Base-by-base conservation (phyloP, 1,284 basidiomycete species). In the Phenoliferia sp. region DNA sequence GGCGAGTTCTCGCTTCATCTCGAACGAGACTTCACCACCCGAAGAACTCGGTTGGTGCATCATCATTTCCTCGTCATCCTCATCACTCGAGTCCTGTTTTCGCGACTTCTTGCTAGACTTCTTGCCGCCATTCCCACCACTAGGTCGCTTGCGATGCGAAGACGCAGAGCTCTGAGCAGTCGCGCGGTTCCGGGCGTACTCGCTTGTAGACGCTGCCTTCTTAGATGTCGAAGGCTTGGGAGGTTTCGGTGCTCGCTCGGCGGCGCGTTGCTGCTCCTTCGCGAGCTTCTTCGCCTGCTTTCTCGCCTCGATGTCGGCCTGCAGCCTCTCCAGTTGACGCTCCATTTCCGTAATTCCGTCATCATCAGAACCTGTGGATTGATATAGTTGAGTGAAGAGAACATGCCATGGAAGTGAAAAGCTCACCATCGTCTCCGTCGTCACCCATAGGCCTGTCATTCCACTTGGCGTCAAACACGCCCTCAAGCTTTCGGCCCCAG, bases 1-100 rank as follows among this genome's bases (percentile, higher is more conserved):
- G 75, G 92, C 94, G 65, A 97, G 82, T 77, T 96, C 92, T 81
- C 94, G 92, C 87, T 97, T 96, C 82, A 96, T 93, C 75, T 92
- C 90, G 77, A 94, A 91, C 52, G 90, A 89, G 36, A 96, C 82
- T 62, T 88, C 87, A 73, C 90, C 88, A n/a, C 48, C 48, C 7
- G 48, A 6, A 6, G 48, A 6, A 75, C 35, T 78, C 56, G 57
- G 50, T 22, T 56, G 22, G 22, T 44, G 32, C 44, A n/a, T n/a
- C 61, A 7, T 39, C 58, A 58, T 54, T 61, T 61, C 64, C 64
- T 80, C 77, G 70, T 79, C 76, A 56, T 76, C 79, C 32, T 76
- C 72, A 54, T 67, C 69, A 61, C 62, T 63, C 39, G 64, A 65
- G 60, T 73, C 67, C 55, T 65, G 48, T 33, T 61, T 63, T 62